Conservation (phyloP, 495 filamentous ascomycete species). For the Annulohypoxylon stygium region DNA sequence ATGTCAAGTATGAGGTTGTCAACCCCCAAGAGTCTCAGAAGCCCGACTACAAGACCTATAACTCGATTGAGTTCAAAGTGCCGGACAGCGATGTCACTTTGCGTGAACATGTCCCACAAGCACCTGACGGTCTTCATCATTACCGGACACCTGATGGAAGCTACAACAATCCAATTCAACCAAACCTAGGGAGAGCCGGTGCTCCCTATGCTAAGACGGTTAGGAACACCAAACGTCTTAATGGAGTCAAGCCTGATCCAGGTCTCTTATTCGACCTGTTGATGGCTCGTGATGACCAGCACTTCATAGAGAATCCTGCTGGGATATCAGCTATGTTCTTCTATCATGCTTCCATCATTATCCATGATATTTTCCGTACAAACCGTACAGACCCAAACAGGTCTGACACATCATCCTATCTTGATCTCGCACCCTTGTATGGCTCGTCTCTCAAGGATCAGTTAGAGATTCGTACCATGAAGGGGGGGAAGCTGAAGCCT, state of each 20-base stretch:
- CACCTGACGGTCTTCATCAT: slow-evolving; percentile 59
- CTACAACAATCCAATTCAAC: slow-evolving; percentile 72
- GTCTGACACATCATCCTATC: slow-evolving; percentile 76
- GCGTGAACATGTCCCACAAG: slow-evolving; percentile 51
- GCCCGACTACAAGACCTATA: slow-evolving; percentile 22
- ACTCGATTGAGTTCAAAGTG: slow-evolving; percentile 50
- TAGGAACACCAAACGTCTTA: slow-evolving; percentile 58
- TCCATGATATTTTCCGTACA: slow-evolving; percentile 73
- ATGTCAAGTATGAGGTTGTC: slow-evolving; percentile 52
- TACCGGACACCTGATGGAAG: slow-evolving; percentile 80
- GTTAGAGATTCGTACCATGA: slow-evolving; percentile 74
- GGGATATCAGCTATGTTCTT: slow-evolving; percentile 86
- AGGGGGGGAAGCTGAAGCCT: slow-evolving; percentile 81
- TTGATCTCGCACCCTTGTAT: slow-evolving; percentile 84
- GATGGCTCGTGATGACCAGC: slow-evolving; percentile 68
- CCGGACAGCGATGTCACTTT: slow-evolving; percentile 55
- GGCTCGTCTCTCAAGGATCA: slow-evolving; percentile 80
- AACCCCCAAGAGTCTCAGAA: slow-evolving; percentile 12
- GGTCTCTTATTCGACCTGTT: slow-evolving; percentile 80
- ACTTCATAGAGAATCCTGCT: slow-evolving; percentile 74
- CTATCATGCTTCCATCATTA: slow-evolving; percentile 85
- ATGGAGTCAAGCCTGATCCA: slow-evolving; percentile 76
- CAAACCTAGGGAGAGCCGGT: slow-evolving; percentile 70
- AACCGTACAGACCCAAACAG: slow-evolving; percentile 51
- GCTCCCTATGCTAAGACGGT: slow-evolving; percentile 78